Evolutionary conservation across 768 basidiomycete genomes (phyloP), one percentile per base, ranked within the genome.

Genomic region (Amanita fuliginea): DNA sequence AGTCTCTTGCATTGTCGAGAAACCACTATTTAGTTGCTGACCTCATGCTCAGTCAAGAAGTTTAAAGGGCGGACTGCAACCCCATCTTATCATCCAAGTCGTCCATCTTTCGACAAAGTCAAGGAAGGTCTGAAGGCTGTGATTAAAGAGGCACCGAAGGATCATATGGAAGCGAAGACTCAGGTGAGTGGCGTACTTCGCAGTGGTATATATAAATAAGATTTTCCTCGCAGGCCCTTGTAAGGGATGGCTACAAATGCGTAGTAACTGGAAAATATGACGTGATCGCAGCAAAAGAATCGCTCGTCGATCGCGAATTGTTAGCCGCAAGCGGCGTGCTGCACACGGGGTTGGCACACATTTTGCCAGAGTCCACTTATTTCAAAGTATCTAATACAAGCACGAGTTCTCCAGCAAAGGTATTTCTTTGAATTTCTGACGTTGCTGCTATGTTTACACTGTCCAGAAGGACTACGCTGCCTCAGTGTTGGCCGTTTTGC

Each of bases 241-340:
- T 51, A 14, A 46, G 48, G n/a, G 54, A 55, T 42, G 49, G 46
- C 24, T 54, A 26, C 35, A n/a, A 43, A 40, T 56, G 55, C 21
- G 35, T 49, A 2, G 32, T 54, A 14, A 39, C 53, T 6, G 53
- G 53, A 19, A 50, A 26, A 24, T 55, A 47, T 21, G 48, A 55
- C 16, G 24, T 30, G 26, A 22, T 14, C 8, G 51, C 51, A 26
- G 28, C 19, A 28, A 32, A 1, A 8, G 26, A 22, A 47, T n/a
- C 30, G 11, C 41, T 22, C 26, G 40, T 41, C 16, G 19, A 35
- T 21, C 1, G 11, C 4, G 24, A 26, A 10, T 24, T 47, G 5
- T 14, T n/a, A 14, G 34, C 33, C 11, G 33, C 46, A 22, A 32
- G 46, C 34, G 16, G 21, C 33, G 2, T 8, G 41, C 36, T 51